phyloP scores from a whole-genome alignment of 2,329 filamentous ascomycete species.

The Fusarium sp. region DNA sequence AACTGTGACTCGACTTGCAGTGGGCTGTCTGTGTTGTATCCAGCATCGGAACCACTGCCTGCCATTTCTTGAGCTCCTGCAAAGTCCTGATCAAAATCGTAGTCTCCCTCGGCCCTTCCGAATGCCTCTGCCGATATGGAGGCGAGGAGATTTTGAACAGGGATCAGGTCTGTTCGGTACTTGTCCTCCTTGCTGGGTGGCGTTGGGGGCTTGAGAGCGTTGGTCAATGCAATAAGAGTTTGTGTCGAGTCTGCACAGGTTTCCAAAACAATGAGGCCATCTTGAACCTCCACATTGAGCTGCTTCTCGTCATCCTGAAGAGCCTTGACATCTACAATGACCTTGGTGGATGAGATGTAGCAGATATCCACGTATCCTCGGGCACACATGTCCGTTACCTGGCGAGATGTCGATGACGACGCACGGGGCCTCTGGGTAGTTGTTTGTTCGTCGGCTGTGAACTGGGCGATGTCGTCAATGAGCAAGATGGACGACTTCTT shows the following conservation, averaged over 20 bases:
- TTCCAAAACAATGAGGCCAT: slow-evolving; percentile 90
- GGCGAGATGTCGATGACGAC: slow-evolving; percentile 56
- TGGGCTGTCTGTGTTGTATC: slow-evolving; percentile 49
- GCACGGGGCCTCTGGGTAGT: slow-evolving; percentile 41
- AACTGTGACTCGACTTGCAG: slow-evolving; percentile 59
- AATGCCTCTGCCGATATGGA: slow-evolving; percentile 92
- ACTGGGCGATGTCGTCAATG: slow-evolving; percentile 76
- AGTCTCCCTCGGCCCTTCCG: slow-evolving; percentile 69
- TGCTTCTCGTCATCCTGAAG: slow-evolving; percentile 69
- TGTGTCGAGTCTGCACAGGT: slow-evolving; percentile 98
- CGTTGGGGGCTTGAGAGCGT: slow-evolving; percentile 84
- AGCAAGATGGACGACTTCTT: slow-evolving; percentile 86
- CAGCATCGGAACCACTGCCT: slow-evolving; percentile 50
- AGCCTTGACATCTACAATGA: slow-evolving; percentile 69
- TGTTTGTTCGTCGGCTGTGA: slow-evolving; percentile 19
- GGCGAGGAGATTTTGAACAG: slow-evolving; percentile 87
- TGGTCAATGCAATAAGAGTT: slow-evolving; percentile 83
- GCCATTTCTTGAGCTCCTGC: slow-evolving; percentile 63
- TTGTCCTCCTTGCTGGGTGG: slow-evolving; percentile 85
- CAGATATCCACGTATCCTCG: slow-evolving; percentile 88
- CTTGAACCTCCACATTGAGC: slow-evolving; percentile 83
- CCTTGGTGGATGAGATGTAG: slow-evolving; percentile 85
- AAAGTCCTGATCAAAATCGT: slow-evolving; percentile 74
- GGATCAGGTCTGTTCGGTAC: slow-evolving; percentile 88
- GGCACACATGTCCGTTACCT: slow-evolving; percentile 68